These are phyloP conservation scores for Talaromyces sp. DNA, from an alignment of 2,329 filamentous ascomycete genomes.

Conservation along the genomic window DNA sequence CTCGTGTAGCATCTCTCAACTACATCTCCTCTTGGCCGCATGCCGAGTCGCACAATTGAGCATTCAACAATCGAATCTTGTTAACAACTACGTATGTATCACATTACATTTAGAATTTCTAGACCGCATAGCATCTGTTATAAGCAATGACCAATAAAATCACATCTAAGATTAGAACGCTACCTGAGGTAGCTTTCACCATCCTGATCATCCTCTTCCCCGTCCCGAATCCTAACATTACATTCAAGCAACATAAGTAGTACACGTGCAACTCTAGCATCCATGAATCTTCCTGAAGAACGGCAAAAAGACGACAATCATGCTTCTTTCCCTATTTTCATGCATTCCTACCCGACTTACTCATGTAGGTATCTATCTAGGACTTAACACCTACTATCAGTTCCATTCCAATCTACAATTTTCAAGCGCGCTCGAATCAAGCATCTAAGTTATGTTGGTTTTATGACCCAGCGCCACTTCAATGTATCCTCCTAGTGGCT, in stretches of 20 bases:
- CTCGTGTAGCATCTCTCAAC: background rate
- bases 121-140: background rate
- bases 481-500: background rate
- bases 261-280: background rate
- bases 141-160: background rate
- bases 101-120: background rate
- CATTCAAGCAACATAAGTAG: background rate
- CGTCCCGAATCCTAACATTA: constrained; percentile 5
- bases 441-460: background rate
- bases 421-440: background rate
- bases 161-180: background rate
- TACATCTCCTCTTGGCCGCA: constrained; percentile 1
- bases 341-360: constrained; percentile 14
- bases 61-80: background rate
- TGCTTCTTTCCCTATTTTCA: background rate
- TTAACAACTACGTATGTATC: background rate
- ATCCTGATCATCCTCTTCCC: background rate
- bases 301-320: background rate
- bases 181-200: background rate
- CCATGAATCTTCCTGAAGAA: background rate
- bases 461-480: background rate
- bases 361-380: background rate
- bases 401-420: background rate
- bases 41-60: background rate
- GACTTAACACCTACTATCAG: background rate